phyloP scores from a whole-genome alignment of 2,329 filamentous ascomycete species.

The Leptodontidium sp. region DNA sequence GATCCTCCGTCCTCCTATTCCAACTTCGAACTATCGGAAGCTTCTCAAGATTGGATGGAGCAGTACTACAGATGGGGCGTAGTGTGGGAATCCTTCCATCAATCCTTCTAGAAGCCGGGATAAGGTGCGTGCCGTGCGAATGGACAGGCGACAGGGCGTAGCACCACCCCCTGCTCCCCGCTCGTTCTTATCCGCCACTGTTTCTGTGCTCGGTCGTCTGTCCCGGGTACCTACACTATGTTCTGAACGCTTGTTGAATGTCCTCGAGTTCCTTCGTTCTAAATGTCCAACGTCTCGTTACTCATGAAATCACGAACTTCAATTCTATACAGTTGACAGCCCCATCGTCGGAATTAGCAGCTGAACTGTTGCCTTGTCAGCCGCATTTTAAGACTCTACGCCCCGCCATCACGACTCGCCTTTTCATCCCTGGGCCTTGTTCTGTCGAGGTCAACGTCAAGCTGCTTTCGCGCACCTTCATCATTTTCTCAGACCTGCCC shows the following conservation, averaged over 20 bases:
- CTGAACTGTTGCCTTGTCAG: conserved; percentile 7
- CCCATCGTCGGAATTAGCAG: neutral
- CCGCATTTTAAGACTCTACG: neutral
- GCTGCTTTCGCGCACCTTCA: neutral
- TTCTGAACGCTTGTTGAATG: neutral
- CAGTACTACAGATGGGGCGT: conserved; percentile 1
- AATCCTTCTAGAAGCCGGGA: conserved; percentile 10
- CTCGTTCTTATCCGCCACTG: conserved; percentile 13
- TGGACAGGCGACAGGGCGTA: conserved; percentile 13
- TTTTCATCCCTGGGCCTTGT: neutral
- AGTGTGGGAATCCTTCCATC: conserved; percentile 4
- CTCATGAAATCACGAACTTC: neutral
- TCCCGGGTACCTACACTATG: neutral
- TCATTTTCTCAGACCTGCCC: neutral
- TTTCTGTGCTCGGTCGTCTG: conserved; percentile 4
- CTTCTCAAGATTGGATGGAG: conserved; percentile 1
- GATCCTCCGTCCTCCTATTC: too few relatives aligned
- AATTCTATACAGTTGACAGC: neutral
- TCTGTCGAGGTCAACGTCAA: neutral
- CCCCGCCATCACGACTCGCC: neutral
- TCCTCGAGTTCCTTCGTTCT: neutral
- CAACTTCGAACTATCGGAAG: neutral
- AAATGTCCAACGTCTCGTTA: neutral
- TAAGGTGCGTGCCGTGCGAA: neutral
- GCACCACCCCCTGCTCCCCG: neutral